Percentiles rank a stretch among this genome's conserved stretches.
These are phyloP conservation scores for Amaranthus palmeri DNA, from an alignment of 148 eudicot species.

Conservation along the genomic window DNA sequence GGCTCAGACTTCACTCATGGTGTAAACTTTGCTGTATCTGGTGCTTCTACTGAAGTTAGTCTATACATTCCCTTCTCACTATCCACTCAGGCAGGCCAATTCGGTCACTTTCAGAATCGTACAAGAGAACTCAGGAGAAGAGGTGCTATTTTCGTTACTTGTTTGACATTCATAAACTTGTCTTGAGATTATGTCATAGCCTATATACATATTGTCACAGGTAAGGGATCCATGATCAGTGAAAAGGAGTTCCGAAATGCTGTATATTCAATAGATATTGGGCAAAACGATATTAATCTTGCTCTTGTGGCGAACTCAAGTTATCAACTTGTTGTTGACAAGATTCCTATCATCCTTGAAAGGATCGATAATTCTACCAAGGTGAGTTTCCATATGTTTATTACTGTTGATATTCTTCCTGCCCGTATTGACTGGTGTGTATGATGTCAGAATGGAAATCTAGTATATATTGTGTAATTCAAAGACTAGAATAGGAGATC, in stretches of 20 bases:
- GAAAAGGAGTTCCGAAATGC: constrained; percentile 27
- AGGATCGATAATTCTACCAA: constrained; percentile 29
- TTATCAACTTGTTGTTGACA: constrained; percentile 18
- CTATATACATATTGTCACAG: neutral
- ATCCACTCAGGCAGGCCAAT: constrained; percentile 28
- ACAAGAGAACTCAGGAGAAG: constrained; percentile 28
- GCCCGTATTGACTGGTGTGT: no score
- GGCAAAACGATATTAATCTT: constrained; percentile 27
- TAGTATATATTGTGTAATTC: no score
- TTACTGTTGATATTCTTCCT: no score
- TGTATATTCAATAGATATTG: constrained; percentile 32
- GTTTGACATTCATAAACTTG: neutral
- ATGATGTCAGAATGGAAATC: no score
- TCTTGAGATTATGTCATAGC: neutral
- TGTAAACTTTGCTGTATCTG: constrained; percentile 34
- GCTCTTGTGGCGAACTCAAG: constrained; percentile 21
- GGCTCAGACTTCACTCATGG: constrained; percentile 30
- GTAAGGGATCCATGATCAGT: constrained; percentile 31
- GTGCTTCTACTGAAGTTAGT: constrained; percentile 29
- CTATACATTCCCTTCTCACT: constrained; percentile 22
- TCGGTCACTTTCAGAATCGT: constrained; percentile 33
- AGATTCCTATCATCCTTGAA: constrained; percentile 24
- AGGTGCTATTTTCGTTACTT: constrained; percentile 6
- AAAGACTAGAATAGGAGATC: no score
- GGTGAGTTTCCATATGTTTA: constrained; percentile 4